Evolutionary conservation across 2,329 filamentous ascomycete genomes (phyloP).

Genomic region (Ascochyta fabae): DNA sequence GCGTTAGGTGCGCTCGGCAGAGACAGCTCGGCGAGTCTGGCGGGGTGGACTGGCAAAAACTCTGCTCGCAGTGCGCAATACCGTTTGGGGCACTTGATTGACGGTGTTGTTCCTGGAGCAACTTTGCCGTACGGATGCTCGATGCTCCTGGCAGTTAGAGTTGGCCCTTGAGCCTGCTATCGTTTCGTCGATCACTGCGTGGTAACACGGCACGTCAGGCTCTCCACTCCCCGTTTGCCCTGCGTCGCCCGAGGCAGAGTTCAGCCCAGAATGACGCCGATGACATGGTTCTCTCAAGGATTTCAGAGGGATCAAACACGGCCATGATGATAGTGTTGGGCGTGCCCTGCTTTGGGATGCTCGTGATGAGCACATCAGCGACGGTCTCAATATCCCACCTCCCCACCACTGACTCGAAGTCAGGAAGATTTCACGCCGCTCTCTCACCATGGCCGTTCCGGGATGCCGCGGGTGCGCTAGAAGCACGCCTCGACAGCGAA

Average conservation of each 20-base stretch:
- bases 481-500: constrained; percentile 33
- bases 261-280: constrained; percentile 17
- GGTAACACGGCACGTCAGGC: constrained; percentile 28
- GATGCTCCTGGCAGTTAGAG: constrained; percentile 19
- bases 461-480: constrained; percentile 41
- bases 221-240: constrained; percentile 28
- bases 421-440: constrained; percentile 25
- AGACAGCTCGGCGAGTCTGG: constrained; percentile 16
- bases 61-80: constrained; percentile 20
- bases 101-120: constrained; percentile 18
- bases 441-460: constrained; percentile 35
- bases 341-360: constrained; percentile 10
- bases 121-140: constrained; percentile 24
- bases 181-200: constrained; percentile 27
- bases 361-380: constrained; percentile 23
- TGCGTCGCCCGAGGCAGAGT: constrained; percentile 19
- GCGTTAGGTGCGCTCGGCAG: constrained; percentile 18
- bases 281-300: constrained; percentile 17
- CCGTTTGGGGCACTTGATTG: constrained; percentile 16
- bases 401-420: constrained; percentile 26
- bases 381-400: constrained; percentile 24
- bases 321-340: constrained; percentile 3
- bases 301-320: constrained; percentile 6
- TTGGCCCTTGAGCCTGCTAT: constrained; percentile 23
- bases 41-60: constrained; percentile 17